phyloP scores from a whole-genome alignment of 306 rosid species.

The Comarum palustre region DNA sequence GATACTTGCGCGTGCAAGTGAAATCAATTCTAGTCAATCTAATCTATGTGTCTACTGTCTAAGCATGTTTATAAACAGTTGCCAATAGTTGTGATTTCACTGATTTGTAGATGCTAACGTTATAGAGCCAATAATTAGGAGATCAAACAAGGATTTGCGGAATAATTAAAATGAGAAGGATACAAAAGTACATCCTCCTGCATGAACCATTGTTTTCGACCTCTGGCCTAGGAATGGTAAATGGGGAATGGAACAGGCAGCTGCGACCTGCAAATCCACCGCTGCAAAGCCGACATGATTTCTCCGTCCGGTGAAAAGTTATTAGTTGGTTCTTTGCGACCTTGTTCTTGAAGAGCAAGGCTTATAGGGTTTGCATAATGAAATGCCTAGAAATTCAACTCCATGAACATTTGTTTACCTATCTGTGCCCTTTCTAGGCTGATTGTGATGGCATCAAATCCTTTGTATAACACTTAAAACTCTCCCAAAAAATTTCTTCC shows the following conservation, averaged over 20 bases:
- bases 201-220: background rate
- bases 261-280: background rate
- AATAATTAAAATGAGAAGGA: constrained; percentile 41
- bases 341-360: background rate
- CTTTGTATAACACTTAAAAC: no score
- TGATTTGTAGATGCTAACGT: constrained; percentile 41
- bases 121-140: constrained; percentile 44
- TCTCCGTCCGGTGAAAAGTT: background rate
- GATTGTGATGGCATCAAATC: background rate
- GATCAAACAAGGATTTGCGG: constrained; percentile 35
- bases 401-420: background rate
- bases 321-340: background rate
- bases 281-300: background rate
- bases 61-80: constrained; percentile 55
- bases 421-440: background rate
- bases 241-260: background rate
- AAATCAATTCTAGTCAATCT: constrained; percentile 12
- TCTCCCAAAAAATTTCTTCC: no score
- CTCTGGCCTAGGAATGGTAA: background rate
- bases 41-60: background rate
- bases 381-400: background rate
- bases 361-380: background rate
- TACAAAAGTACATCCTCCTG: background rate
- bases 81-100: no score
- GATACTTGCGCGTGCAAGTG: constrained; percentile 68